Evolutionary conservation across 345 rosid genomes (phyloP), one percentile per base, ranked within the genome.

Genomic region (Hypericum androsaemum): DNA sequence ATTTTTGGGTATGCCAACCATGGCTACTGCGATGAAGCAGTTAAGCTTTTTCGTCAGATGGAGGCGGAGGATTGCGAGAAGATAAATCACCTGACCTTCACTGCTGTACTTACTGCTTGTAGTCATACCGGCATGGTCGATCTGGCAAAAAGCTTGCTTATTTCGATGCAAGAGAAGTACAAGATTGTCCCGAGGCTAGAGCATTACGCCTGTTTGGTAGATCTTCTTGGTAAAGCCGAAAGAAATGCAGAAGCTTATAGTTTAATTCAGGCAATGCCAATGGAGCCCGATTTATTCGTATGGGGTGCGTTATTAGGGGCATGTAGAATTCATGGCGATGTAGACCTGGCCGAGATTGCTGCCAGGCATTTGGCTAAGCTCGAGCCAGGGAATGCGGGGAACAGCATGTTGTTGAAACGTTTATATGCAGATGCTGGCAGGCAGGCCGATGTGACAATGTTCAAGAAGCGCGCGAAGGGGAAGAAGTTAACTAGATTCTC

Each of bases 291-390:
- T 70, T 9, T 80, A 53, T 90, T 82, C 58, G 92, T 78, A 2
- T 87, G 96, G 98, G 96, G 96, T 62, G 95, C 96, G 44, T 63
- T 90, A 43, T 63, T 87, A 41, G 95, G 96, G 47, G 96, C 89
- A 10, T 87, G 95, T 66, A 82, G 85, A 74, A 79, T 46, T 22
- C 82, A 90, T 47, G 84, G 85, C 43, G 67, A 82, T 57, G 59
- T 80, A 15, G 78, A 81, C 13, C 81, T 90, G 16, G 98, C 82
- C n/a, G 67, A 70, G 58, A 47, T 77, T 39, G 92, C 98, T 5
- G 82, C 82, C 28, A 71, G 56, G 69, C 82, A 68, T 5, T 69
- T 90, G 62, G 63, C 71, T 15, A 64, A 77, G 70, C 80, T 90
- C 14, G 95, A 90, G 68, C 96, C 96, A 14, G 71, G 46, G 52